Evolutionary conservation across 176 grass and related monocot species (phyloP).

Genomic region (Carex myosuroides): DNA sequence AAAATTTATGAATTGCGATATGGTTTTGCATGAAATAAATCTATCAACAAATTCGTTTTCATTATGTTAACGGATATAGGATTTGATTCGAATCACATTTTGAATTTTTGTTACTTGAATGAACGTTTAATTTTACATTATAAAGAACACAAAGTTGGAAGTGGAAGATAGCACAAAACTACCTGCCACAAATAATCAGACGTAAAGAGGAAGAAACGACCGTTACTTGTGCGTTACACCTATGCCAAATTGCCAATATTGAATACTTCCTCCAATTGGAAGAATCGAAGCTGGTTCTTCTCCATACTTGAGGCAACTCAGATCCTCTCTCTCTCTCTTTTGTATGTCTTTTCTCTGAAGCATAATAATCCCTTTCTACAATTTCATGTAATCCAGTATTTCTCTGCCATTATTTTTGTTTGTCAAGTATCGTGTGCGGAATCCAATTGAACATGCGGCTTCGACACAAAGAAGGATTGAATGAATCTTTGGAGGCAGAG

Average conservation of each 20-base stretch:
- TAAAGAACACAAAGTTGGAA: not conserved
- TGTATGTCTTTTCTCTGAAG: not conserved
- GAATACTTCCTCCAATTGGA: constrained; percentile 8
- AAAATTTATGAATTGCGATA: too few relatives aligned
- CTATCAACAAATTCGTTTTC: too few relatives aligned
- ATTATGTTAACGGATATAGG: too few relatives aligned
- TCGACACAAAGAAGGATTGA: not conserved
- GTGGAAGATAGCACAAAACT: not conserved
- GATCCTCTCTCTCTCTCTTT: not conserved
- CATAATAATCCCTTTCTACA: not conserved
- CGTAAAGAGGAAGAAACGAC: constrained; percentile 4
- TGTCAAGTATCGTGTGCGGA: not conserved
- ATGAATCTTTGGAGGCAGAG: not conserved
- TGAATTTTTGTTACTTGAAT: too few relatives aligned
- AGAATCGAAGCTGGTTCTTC: constrained; percentile 7
- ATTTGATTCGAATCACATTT: too few relatives aligned
- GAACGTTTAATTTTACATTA: too few relatives aligned
- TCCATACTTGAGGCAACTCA: not conserved
- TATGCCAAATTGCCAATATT: not conserved
- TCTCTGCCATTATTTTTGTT: not conserved
- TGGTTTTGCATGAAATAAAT: too few relatives aligned
- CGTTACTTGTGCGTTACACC: constrained; percentile 7
- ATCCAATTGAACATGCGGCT: not conserved
- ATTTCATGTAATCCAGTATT: not conserved
- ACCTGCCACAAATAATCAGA: not conserved